Evolutionary conservation across 495 filamentous ascomycete species (phyloP).

Genomic region (Astrocystis sublimbata): DNA sequence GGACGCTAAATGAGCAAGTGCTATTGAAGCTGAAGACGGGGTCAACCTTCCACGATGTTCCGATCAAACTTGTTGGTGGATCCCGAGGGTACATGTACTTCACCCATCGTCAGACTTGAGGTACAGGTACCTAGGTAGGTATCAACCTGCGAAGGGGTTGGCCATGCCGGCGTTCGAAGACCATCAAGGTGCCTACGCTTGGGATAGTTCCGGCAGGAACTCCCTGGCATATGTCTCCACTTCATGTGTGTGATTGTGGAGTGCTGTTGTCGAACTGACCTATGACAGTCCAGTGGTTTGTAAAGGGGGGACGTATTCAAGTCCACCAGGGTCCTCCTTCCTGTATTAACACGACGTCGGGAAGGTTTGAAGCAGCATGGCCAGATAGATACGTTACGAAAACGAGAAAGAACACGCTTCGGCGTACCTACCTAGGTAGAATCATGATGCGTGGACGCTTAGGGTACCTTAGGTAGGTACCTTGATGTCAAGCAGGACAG

Average conservation of each 20-base stretch:
- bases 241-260: not conserved
- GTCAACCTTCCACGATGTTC: too few relatives aligned
- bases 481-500: too few relatives aligned
- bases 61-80: too few relatives aligned
- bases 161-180: not conserved
- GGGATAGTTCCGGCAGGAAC: not conserved
- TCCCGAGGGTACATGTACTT: too few relatives aligned
- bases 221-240: not conserved
- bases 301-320: not conserved
- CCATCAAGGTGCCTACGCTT: constrained; percentile 5
- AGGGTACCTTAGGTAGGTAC: too few relatives aligned
- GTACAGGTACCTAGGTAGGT: too few relatives aligned
- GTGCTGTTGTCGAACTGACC: not conserved
- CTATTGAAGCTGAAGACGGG: too few relatives aligned
- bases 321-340: constrained; percentile 16
- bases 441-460: too few relatives aligned
- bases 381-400: not conserved
- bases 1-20: too few relatives aligned
- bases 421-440: too few relatives aligned
- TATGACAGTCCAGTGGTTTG: not conserved
- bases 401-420: not conserved
- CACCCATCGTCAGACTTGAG: too few relatives aligned
- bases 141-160: too few relatives aligned
- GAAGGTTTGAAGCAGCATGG: not conserved
- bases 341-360: not conserved